A percentile compares a stretch with the other conserved stretches of the same genome.
phyloP scores from a whole-genome alignment of 108 stramenopile species.

The Cyclotella distinguenda region DNA sequence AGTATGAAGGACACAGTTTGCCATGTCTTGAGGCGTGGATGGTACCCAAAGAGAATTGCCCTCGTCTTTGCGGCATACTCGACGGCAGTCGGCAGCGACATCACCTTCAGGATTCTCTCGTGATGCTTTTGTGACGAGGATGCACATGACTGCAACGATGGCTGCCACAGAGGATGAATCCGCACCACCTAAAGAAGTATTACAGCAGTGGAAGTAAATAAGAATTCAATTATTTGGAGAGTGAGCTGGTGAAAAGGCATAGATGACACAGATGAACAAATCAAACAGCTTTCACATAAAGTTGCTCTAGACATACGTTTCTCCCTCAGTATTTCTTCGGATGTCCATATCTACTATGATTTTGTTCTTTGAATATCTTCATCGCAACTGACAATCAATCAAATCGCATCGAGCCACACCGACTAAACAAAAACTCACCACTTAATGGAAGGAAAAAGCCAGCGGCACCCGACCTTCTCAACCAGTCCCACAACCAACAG shows the following conservation, averaged over 20 bases:
- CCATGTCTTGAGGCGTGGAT: conserved; percentile 79
- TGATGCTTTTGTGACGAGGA: conserved; percentile 76
- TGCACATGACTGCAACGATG: conserved; percentile 97
- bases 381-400: conserved; percentile 22
- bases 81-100: conserved; percentile 66
- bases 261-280: neutral
- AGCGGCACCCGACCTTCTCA: conserved; percentile 88
- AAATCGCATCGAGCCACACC: neutral
- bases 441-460: conserved; percentile 96
- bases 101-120: conserved; percentile 47
- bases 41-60: conserved; percentile 68
- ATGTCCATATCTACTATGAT: conserved; percentile 55
- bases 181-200: conserved; percentile 83
- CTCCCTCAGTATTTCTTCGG: conserved; percentile 46
- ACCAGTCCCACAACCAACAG: conserved; percentile 99
- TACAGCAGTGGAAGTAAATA: neutral
- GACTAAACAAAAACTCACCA: conserved; percentile 34
- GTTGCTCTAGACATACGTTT: conserved; percentile 26
- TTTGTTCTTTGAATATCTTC: conserved; percentile 36
- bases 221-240: neutral
- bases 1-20: conserved; percentile 87
- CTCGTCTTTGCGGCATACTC: conserved; percentile 60
- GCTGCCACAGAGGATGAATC: conserved; percentile 93
- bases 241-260: neutral
- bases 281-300: neutral